phyloP scores from a whole-genome alignment of 164 flowering plant species.

The Macadamia integrifolia region DNA sequence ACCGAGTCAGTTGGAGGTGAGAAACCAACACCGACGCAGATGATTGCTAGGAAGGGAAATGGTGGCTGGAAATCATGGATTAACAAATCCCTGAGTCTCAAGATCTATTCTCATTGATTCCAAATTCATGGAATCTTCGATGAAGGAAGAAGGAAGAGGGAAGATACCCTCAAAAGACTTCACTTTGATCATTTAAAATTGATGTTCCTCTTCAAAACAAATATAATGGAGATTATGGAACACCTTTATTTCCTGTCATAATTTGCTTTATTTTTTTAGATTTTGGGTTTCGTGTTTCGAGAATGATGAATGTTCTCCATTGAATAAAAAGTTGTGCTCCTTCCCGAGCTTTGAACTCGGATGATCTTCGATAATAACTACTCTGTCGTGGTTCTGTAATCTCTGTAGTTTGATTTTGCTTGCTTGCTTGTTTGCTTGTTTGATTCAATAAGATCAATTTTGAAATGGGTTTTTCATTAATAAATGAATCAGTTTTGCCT shows the following conservation, averaged over 20 bases:
- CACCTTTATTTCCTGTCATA: no score
- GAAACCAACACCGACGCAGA: conserved; percentile 22
- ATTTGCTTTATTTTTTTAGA: no score
- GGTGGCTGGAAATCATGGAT: conserved; percentile 50
- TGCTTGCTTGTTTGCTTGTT: no score
- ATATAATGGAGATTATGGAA: no score
- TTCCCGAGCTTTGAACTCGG: no score
- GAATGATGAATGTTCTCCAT: neutral
- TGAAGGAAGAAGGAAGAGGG: no score
- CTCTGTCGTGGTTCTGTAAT: neutral
- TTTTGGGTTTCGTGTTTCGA: neutral
- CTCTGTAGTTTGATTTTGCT: neutral
- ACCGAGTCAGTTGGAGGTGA: neutral
- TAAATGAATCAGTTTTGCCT: no score
- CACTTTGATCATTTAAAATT: no score
- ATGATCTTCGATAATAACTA: neutral
- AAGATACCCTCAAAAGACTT: no score
- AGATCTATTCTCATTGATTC: conserved; percentile 31
- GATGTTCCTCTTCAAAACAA: neutral
- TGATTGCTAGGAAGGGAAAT: conserved; percentile 14
- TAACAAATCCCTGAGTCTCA: conserved; percentile 31
- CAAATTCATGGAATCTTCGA: no score
- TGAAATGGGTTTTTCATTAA: no score
- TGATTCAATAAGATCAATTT: no score
- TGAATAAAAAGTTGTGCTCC: neutral